Conservation (phyloP, 306 rosid species). For the Rosa persica region DNA sequence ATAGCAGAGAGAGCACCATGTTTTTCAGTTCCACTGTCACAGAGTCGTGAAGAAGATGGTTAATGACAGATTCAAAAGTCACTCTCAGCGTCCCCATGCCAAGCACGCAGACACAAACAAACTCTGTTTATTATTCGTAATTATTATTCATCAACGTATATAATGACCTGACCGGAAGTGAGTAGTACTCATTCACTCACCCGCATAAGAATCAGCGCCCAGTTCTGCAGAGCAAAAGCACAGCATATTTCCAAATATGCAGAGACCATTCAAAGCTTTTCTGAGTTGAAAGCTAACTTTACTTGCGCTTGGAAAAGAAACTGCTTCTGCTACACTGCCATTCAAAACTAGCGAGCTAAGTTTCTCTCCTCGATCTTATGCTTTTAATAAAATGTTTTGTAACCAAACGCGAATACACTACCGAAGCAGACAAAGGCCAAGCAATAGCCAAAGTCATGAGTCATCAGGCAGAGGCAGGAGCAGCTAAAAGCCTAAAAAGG, state of each 20-base stretch:
- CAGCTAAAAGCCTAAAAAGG: conserved; percentile 1
- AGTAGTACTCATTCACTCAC: conserved; percentile 7
- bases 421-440: conserved; percentile 3
- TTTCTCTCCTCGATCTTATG: not conserved
- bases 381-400: not conserved
- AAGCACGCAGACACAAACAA: conserved; percentile 55
- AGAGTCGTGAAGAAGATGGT: conserved; percentile 23
- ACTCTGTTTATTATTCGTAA: conserved; percentile 35
- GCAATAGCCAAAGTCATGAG: not conserved
- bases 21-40: conserved; percentile 89
- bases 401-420: not conserved
- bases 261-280: conserved; percentile 64
- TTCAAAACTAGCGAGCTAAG: not conserved
- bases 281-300: not conserved
- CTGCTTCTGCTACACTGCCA: conserved; percentile 1
- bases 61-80: conserved; percentile 72
- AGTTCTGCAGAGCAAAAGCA: conserved; percentile 26
- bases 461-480: not conserved
- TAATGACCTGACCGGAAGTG: conserved; percentile 10
- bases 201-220: conserved; percentile 44
- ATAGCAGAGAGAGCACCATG: conserved; percentile 46
- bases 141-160: conserved; percentile 26
- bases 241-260: conserved; percentile 68
- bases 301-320: conserved; percentile 5
- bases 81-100: conserved; percentile 42